Evolutionary conservation across 768 basidiomycete genomes (phyloP).

Genomic region (Boletus edulis): DNA sequence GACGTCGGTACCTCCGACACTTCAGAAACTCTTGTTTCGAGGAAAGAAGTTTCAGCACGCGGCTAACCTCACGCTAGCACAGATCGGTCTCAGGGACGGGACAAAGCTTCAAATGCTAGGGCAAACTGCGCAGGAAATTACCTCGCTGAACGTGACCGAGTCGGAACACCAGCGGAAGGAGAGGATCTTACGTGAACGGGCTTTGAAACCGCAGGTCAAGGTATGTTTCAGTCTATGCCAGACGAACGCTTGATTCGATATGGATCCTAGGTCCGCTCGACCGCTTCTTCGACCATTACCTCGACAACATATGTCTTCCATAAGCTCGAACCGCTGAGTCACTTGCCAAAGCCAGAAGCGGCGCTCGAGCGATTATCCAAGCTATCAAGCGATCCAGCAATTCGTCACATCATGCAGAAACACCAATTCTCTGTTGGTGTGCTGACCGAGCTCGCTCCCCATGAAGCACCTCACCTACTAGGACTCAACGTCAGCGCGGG

Average conservation of each 20-base stretch:
- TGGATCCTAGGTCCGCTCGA: conserved; percentile 53
- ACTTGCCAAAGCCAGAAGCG: conserved; percentile 61
- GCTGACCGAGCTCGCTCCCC: conserved; percentile 76
- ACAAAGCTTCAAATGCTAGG: conserved; percentile 71
- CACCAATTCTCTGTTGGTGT: conserved; percentile 68
- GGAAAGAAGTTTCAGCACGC: conserved; percentile 49
- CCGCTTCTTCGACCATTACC: conserved; percentile 39
- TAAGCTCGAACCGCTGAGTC: conserved; percentile 53
- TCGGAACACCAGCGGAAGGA: conserved; percentile 56
- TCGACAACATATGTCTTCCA: conserved; percentile 61
- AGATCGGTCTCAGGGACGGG: conserved; percentile 62
- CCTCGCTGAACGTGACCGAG: conserved; percentile 53
- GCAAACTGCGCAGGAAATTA: conserved; percentile 56
- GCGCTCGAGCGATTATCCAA: conserved; percentile 54
- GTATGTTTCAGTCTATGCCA: conserved; percentile 29
- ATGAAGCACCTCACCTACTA: conserved; percentile 66
- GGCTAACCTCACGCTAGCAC: conserved; percentile 33
- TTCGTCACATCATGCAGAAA: conserved; percentile 65
- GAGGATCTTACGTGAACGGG: conserved; percentile 56
- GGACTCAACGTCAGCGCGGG: conserved; percentile 68
- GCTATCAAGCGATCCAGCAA: conserved; percentile 68
- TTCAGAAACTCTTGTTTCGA: conserved; percentile 74
- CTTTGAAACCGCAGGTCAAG: conserved; percentile 55
- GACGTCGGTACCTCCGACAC: conserved; percentile 59
- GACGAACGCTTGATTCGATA: background rate